Base-by-base conservation (phyloP, 208 protist genomes). In the Angomonas ambiguus region DNA sequence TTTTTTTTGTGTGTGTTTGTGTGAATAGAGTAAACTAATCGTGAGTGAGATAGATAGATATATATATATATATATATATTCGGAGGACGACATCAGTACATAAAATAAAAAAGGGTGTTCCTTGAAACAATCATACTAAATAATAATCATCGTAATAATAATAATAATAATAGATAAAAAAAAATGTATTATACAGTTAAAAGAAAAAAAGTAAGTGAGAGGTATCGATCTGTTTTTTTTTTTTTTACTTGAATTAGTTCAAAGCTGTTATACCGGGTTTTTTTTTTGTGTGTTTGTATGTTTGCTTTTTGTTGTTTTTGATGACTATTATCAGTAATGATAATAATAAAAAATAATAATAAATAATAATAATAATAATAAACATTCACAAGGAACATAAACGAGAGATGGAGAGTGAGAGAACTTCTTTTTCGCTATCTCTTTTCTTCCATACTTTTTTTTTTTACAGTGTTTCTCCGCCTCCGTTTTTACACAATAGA, bases 341-440 rank as follows among this genome's bases (percentile, higher is more conserved):
- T 48, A 48, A 20, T 20, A 20, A 48, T 48, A 48, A 55, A 38
- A 13, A 22, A 22, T 41, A 31, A 64, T 65, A 22, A 48, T 6
- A 24, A 66, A 48, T 6, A 64, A 10, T 49, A 66, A 66, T 65
- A 64, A 51, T 6, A 51, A 30, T 28, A 67, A 22, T 20, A 48
- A 48, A 48, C 13, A 48, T 11, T 48, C 13, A 48, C 11, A 11
- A 48, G 18, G 38, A 48, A 48, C 11, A 48, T 20, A 48, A 48
- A 48, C 11, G 38, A 48, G 38, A 48, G 38, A 48, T n/a, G n/a
- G n/a, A n/a, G 38, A 48, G 38, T 11, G 38, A 48, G 38, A 48
- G 13, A 48, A 48, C 38, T 20, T 18, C 11, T 48, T 18, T 48
- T 11, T 48, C 13, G 38, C 18, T 48, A 20, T 48, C 38, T 48